Evolutionary conservation across 2,329 filamentous ascomycete species (phyloP), one percentile per base, ranked within the genome.

Genomic region (Aspergillus sp.): DNA sequence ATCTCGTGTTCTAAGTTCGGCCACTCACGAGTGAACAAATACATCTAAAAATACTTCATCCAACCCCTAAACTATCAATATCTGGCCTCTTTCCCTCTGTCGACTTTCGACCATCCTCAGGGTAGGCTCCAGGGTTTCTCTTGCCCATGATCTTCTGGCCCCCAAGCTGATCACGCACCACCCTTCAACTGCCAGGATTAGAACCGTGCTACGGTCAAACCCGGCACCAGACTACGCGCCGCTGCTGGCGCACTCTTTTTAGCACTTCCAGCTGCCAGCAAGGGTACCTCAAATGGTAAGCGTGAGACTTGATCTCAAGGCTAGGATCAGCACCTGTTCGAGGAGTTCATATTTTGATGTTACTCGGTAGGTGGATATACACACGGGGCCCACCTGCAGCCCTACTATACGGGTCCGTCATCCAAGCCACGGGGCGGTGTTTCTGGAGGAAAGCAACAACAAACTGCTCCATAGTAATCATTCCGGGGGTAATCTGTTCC

Each of bases 261-360:
- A 17, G 5, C 39, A 5, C 24, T 22, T 53, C 38, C 50, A 36
- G 24, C 39, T 36, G 44, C 4, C 56, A 60, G 77, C 77, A 71
- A 71, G 76, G 76, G 73, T 79, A 79, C 76, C 77, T 80, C 77
- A 80, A 79, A 79, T 76, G 77, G 70, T 76, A 79, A 76, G 73
- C 74, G 72, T 80, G 77, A 77, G 77, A 76, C 76, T 80, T 80
- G 77, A 73, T 71, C 73, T 70, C 70, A 72, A 71, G 68, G 69
- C 64, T 74, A 72, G 72, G 71, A 72, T 75, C 75, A 72, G 71
- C 73, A 71, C 73, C 67, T 72, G 71, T 75, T 73, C 67, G n/a
- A n/a, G n/a, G n/a, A n/a, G n/a, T n/a, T n/a, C n/a, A n/a, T n/a
- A n/a, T n/a, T n/a, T 24, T 24, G 5, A 24, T 24, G 22, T 5